Conservation (phyloP, 768 basidiomycete species). For the Russula dissimulans region DNA sequence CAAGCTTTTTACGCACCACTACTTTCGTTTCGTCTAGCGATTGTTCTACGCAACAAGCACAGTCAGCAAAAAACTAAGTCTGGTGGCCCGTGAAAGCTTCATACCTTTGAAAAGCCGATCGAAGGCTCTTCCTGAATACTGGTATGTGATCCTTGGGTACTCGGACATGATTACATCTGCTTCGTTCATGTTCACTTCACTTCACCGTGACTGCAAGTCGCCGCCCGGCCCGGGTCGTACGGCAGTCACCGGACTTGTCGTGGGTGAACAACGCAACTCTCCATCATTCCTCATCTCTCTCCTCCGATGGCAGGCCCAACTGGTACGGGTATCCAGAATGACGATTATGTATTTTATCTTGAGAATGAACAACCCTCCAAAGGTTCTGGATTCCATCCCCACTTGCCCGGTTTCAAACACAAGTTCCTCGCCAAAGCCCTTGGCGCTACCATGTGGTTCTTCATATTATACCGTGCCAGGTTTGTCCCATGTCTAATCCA, state of each 20-base stretch:
- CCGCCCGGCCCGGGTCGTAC: neutral
- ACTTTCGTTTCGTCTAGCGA: conserved; percentile 50
- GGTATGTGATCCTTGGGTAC: conserved; percentile 14
- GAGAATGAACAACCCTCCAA: neutral
- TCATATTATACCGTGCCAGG: conserved; percentile 94
- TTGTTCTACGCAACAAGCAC: conserved; percentile 35
- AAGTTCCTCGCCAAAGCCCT: conserved; percentile 74
- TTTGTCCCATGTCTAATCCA: conserved; percentile 34
- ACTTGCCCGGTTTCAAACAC: conserved; percentile 69
- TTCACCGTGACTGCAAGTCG: neutral
- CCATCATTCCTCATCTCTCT: neutral
- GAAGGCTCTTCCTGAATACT: conserved; percentile 30
- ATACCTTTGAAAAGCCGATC: conserved; percentile 46
- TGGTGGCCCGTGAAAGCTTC: neutral
- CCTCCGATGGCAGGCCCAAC: conserved; percentile 14
- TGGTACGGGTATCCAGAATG: neutral
- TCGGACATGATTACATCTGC: neutral
- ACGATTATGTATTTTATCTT: neutral
- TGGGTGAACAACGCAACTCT: neutral
- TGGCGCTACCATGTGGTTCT: conserved; percentile 97
- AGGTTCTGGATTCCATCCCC: conserved; percentile 83
- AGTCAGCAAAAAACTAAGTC: conserved; percentile 9
- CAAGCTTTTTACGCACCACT: conserved; percentile 54
- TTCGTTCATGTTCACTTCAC: too few relatives aligned
- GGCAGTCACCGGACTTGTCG: conserved; percentile 4